A percentile compares a stretch with the other conserved stretches of the same genome.
phyloP scores from a whole-genome alignment of 1,284 basidiomycete species.

The Boletus smithii region DNA sequence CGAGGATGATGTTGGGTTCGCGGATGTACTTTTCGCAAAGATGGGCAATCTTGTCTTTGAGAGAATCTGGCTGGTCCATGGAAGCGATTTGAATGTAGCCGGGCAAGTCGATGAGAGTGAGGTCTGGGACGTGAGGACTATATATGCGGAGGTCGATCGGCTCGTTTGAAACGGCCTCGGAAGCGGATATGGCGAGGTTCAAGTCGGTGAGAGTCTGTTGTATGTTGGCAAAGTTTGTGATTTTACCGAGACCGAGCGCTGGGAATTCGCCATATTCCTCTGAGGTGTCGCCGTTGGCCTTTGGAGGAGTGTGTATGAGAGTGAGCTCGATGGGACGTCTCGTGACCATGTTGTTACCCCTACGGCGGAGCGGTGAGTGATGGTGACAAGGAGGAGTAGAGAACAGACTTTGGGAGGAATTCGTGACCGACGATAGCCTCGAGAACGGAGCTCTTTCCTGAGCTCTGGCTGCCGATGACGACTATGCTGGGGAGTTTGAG shows the following conservation, averaged over 20 bases:
- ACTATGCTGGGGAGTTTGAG: slow-evolving; percentile 96
- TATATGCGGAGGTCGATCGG: slow-evolving; percentile 97
- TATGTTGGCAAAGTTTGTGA: slow-evolving; percentile 86
- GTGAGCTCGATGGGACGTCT: slow-evolving; percentile 97
- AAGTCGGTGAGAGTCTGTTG: slow-evolving; percentile 93
- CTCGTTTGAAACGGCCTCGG: slow-evolving; percentile 89
- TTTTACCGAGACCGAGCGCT: slow-evolving; percentile 80
- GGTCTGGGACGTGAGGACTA: slow-evolving; percentile 92
- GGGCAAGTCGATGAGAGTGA: slow-evolving; percentile 95
- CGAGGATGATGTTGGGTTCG: slow-evolving; percentile 96
- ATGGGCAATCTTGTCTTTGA: slow-evolving; percentile 88
- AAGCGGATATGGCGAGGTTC: slow-evolving; percentile 87
- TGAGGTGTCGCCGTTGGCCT: slow-evolving; percentile 49
- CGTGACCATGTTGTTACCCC: slow-evolving; percentile 99
- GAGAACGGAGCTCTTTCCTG: slow-evolving; percentile 95
- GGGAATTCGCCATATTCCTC: slow-evolving; percentile 95
- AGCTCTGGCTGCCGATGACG: slow-evolving; percentile 97
- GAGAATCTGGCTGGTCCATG: slow-evolving; percentile 91
- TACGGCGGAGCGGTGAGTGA: slow-evolving; percentile 35
- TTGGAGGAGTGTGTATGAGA: slow-evolving; percentile 83
- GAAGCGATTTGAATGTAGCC: slow-evolving; percentile 96
- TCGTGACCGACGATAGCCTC: slow-evolving; percentile 98
- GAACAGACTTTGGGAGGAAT: slow-evolving; percentile 86
- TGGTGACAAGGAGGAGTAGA: slow-evolving; percentile 1
- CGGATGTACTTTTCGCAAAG: slow-evolving; percentile 97